Percentiles rank a stretch among this genome's conserved stretches.
phyloP scores from a whole-genome alignment of 768 basidiomycete genomes.

The Tephrocybe sp. region DNA sequence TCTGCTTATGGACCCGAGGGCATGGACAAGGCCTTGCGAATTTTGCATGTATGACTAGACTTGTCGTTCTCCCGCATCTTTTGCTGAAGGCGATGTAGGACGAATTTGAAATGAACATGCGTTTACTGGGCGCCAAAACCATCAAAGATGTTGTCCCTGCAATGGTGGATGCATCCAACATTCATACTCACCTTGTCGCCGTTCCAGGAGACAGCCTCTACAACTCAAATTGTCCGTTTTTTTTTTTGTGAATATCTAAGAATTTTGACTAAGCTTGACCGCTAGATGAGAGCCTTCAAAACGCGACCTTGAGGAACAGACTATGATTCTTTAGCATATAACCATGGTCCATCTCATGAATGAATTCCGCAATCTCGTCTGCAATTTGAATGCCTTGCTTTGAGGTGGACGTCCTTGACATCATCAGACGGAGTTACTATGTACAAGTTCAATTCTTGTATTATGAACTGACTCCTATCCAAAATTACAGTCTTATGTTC shows the following conservation, averaged over 20 bases:
- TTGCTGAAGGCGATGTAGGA: constrained; percentile 49
- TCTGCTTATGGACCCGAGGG: constrained; percentile 89
- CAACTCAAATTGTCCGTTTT: constrained; percentile 73
- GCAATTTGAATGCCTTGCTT: no score
- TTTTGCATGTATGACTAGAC: constrained; percentile 57
- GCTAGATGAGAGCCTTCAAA: constrained; percentile 37
- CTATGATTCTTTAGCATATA: constrained; percentile 1
- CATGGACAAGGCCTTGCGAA: constrained; percentile 78
- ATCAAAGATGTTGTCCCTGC: constrained; percentile 78
- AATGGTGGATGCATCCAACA: constrained; percentile 85
- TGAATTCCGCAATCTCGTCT: no score
- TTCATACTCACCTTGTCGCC: constrained; percentile 62
- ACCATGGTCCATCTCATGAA: no score
- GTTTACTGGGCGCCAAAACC: constrained; percentile 82
- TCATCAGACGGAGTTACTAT: background rate
- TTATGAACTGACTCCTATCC: no score
- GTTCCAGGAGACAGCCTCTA: constrained; percentile 79
- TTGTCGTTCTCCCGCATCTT: background rate
- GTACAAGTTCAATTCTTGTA: no score
- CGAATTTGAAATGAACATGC: constrained; percentile 98
- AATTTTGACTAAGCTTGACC: background rate
- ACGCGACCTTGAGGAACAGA: constrained; percentile 26
- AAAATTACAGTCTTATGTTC: background rate
- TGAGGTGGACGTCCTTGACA: background rate
- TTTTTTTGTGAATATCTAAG: background rate